These are phyloP conservation scores for Phytophthora palmivora DNA, from an alignment of 352 stramenopile species.

Conservation along the genomic window DNA sequence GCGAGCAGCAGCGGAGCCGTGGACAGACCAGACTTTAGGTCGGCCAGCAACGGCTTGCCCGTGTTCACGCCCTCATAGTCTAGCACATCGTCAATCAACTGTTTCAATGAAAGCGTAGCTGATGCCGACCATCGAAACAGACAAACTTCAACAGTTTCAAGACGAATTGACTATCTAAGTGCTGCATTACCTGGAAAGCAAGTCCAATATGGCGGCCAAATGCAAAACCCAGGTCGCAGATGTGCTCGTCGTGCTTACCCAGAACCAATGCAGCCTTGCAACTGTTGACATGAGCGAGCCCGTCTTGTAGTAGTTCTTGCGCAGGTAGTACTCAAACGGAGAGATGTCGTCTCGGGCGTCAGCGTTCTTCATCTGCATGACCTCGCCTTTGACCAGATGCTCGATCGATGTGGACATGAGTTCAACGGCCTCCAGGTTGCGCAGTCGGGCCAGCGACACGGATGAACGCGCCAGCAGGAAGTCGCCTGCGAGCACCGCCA, in stretches of 20 bases:
- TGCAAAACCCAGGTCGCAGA: constrained; percentile 91
- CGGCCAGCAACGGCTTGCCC: constrained; percentile 96
- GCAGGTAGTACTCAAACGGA: constrained; percentile 96
- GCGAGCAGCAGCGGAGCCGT: constrained; percentile 98
- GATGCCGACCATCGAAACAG: constrained; percentile 22
- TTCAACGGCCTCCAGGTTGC: constrained; percentile 96
- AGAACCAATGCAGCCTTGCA: constrained; percentile 94
- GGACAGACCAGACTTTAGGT: constrained; percentile 95
- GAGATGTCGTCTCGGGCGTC: constrained; percentile 69
- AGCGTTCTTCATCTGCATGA: constrained; percentile 98
- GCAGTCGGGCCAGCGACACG: constrained; percentile 94
- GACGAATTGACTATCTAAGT: not conserved
- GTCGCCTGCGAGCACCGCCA: constrained; percentile 98
- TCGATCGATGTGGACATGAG: constrained; percentile 99
- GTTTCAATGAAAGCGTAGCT: constrained; percentile 18
- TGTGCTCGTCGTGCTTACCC: constrained; percentile 87
- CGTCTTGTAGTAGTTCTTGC: constrained; percentile 99
- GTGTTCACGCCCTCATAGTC: constrained; percentile 96
- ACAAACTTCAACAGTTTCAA: constrained; percentile 13
- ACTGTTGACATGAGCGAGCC: constrained; percentile 98
- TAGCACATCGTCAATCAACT: constrained; percentile 98
- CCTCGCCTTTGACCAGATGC: constrained; percentile 98
- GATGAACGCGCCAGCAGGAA: constrained; percentile 97
- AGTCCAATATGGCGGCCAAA: constrained; percentile 98
- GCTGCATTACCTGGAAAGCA: constrained; percentile 94